Percentiles rank a stretch among this genome's conserved stretches.
Conservation (phyloP, 805 yeast species). For the Candida silvatica region DNA sequence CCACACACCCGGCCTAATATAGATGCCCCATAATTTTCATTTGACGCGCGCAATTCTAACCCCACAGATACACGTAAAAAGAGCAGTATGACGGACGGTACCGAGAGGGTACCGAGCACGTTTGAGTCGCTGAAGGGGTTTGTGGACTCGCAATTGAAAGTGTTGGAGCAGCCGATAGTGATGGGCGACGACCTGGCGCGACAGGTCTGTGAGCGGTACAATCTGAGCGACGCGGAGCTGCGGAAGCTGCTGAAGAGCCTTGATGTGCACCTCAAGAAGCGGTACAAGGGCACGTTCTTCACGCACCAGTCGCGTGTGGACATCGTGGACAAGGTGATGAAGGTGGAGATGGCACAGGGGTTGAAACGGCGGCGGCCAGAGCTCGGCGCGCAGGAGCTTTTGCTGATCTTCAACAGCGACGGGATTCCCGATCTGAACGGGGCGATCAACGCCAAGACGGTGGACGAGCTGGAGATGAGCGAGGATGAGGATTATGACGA, state of each 20-base stretch:
- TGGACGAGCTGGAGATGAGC: neutral
- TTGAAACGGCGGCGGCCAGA: slow-evolving; percentile 13
- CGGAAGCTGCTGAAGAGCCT: slow-evolving; percentile 4
- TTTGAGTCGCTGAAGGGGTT: slow-evolving; percentile 19
- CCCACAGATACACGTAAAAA: neutral
- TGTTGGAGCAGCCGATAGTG: slow-evolving; percentile 11
- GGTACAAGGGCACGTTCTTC: slow-evolving; percentile 16
- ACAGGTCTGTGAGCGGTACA: slow-evolving; percentile 3
- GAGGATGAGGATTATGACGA: slow-evolving; percentile 2
- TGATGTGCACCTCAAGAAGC: slow-evolving; percentile 4
- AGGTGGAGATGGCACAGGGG: slow-evolving; percentile 13
- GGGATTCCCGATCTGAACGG: slow-evolving; percentile 18
- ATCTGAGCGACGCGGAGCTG: slow-evolving; percentile 8
- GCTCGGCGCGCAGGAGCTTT: slow-evolving; percentile 18
- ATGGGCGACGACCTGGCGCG: neutral
- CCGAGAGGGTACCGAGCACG: slow-evolving; percentile 7
- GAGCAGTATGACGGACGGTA: neutral
- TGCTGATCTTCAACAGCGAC: slow-evolving; percentile 16
- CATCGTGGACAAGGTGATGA: slow-evolving; percentile 20
- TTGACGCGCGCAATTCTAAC: neutral
- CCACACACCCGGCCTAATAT: too few relatives aligned
- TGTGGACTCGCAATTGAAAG: slow-evolving; percentile 16
- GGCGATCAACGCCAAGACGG: slow-evolving; percentile 1
- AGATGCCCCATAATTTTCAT: too few relatives aligned
- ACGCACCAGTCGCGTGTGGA: slow-evolving; percentile 23